Evolutionary conservation across 2,329 filamentous ascomycete species (phyloP).

Genomic region (Phaeomoniella chlamydospora): DNA sequence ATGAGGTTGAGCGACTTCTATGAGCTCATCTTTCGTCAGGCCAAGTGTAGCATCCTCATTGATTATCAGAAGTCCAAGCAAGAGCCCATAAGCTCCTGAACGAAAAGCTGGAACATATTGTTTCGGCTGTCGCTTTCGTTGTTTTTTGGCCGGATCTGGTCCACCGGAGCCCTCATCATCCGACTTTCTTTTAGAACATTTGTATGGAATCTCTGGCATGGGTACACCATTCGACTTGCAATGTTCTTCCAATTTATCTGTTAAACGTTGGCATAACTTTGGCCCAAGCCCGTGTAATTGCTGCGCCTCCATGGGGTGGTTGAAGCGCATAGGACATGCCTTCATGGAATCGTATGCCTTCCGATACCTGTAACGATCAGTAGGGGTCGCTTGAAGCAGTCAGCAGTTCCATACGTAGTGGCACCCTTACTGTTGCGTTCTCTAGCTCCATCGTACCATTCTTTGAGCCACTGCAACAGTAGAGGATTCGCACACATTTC

Average conservation of each 20-base stretch:
- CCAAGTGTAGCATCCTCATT: constrained; percentile 40
- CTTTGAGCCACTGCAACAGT: constrained; percentile 58
- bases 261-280: constrained; percentile 56
- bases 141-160: constrained; percentile 38
- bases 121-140: constrained; percentile 33
- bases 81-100: constrained; percentile 60
- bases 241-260: constrained; percentile 38
- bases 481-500: constrained; percentile 51
- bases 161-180: constrained; percentile 15
- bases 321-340: constrained; percentile 54
- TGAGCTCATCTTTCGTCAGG: constrained; percentile 53
- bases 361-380: constrained; percentile 41
- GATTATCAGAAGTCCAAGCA: constrained; percentile 50
- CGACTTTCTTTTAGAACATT: constrained; percentile 22
- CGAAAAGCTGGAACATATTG: constrained; percentile 57
- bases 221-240: constrained; percentile 53
- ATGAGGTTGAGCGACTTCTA: constrained; percentile 54
- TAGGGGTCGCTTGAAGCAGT: not conserved
- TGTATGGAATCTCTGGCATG: constrained; percentile 46
- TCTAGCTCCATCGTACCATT: constrained; percentile 58
- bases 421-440: constrained; percentile 57
- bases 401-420: constrained; percentile 25
- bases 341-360: constrained; percentile 66
- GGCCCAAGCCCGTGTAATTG: constrained; percentile 61
- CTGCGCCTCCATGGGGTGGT: constrained; percentile 58